Evolutionary conservation across 768 basidiomycete species (phyloP).

Genomic region (Boletus sp.): DNA sequence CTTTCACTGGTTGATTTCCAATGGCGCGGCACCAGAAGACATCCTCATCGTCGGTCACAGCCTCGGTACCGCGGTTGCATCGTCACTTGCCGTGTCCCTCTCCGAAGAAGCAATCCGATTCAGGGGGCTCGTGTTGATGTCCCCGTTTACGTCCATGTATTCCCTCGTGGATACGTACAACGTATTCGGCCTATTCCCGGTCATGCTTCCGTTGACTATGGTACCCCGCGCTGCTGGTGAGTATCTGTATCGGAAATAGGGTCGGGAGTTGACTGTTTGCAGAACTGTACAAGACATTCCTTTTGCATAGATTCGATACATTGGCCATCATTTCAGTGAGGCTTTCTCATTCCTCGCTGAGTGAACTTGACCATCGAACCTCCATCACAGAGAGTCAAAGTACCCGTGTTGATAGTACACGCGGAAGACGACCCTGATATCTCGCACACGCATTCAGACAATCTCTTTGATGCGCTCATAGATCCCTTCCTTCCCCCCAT

Average conservation of each 20-base stretch:
- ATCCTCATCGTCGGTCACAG: conserved; percentile 85
- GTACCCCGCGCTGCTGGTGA: conserved; percentile 63
- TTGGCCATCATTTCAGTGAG: conserved; percentile 58
- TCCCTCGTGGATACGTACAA: conserved; percentile 66
- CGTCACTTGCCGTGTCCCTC: conserved; percentile 47
- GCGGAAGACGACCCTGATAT: conserved; percentile 76
- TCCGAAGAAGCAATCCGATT: conserved; percentile 42
- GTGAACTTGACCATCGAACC: neutral
- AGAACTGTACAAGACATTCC: conserved; percentile 56
- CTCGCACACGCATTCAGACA: conserved; percentile 62
- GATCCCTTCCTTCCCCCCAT: conserved; percentile 58
- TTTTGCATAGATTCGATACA: conserved; percentile 63
- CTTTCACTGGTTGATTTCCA: conserved; percentile 70
- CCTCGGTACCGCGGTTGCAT: conserved; percentile 80
- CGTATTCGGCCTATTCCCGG: conserved; percentile 63
- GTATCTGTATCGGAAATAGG: conserved; percentile 25
- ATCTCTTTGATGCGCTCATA: conserved; percentile 66
- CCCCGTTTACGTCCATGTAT: conserved; percentile 57
- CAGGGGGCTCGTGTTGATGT: conserved; percentile 50
- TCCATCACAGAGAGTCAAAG: conserved; percentile 54
- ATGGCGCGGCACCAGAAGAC: conserved; percentile 55
- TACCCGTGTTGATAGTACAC: conserved; percentile 71
- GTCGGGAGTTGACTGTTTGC: neutral
- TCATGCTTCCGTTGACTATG: conserved; percentile 65
- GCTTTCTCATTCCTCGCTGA: neutral